Evolutionary conservation across 2,329 filamentous ascomycete genomes (phyloP).

Genomic region (Passalora sequoiae): DNA sequence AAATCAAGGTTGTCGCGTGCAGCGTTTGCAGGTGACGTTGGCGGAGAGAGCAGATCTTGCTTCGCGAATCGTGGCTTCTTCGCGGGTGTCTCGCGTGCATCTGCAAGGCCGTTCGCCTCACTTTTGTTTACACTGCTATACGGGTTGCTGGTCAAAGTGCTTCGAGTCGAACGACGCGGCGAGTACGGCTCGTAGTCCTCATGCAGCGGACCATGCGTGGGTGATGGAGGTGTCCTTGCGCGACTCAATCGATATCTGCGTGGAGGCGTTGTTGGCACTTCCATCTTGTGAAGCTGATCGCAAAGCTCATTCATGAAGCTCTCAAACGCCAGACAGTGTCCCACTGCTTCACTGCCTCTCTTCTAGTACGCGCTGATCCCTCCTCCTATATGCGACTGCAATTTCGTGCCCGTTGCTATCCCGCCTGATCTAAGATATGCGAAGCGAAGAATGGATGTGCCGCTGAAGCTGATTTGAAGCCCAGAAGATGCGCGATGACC

Average conservation of each 20-base stretch:
- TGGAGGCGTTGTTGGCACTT: slow-evolving; percentile 16
- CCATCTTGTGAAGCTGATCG: slow-evolving; percentile 3
- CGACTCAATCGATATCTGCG: slow-evolving; percentile 11
- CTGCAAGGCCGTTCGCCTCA: not conserved
- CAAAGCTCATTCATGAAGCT: slow-evolving; percentile 2
- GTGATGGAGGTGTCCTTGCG: slow-evolving; percentile 58
- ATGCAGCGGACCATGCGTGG: slow-evolving; percentile 57
- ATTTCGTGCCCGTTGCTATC: too few relatives aligned
- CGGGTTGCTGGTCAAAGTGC: slow-evolving; percentile 41
- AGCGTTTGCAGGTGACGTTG: slow-evolving; percentile 4
- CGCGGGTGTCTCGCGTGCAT: not conserved
- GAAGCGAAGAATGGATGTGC: not conserved
- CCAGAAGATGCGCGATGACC: too few relatives aligned
- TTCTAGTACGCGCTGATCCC: too few relatives aligned
- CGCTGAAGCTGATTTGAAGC: too few relatives aligned
- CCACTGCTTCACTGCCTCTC: slow-evolving; percentile 1
- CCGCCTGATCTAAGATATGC: not conserved
- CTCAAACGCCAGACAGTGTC: not conserved
- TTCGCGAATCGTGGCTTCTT: slow-evolving; percentile 3
- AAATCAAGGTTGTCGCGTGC: not conserved
- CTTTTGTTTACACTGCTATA: slow-evolving; percentile 36
- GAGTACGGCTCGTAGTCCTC: slow-evolving; percentile 70
- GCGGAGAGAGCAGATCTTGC: slow-evolving; percentile 5
- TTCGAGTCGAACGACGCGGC: slow-evolving; percentile 39
- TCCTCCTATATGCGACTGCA: too few relatives aligned